Evolutionary conservation across 192 early-diverging fungal genomes (phyloP).

Genomic region (Ambispora gerdemannii): DNA sequence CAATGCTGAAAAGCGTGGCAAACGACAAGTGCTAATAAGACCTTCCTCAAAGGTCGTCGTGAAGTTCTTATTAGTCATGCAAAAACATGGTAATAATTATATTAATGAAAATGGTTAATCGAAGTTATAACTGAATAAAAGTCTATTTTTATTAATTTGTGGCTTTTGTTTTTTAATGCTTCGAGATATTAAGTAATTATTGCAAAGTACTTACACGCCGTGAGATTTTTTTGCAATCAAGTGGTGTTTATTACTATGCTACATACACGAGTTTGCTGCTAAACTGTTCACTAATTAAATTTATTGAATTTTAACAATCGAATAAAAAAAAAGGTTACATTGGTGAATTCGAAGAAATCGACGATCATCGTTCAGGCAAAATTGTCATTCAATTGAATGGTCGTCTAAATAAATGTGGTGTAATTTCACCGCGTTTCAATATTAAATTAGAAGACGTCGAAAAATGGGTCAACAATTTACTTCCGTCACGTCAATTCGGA

Average conservation of each 20-base stretch:
- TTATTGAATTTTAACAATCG: slow-evolving; percentile 1
- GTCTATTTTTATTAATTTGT: slow-evolving; percentile 44
- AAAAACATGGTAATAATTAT: slow-evolving; percentile 78
- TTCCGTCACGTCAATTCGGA: slow-evolving; percentile 99
- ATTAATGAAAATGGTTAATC: slow-evolving; percentile 29
- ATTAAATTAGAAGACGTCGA: slow-evolving; percentile 92
- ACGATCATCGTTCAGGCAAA: slow-evolving; percentile 97
- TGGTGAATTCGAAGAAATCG: slow-evolving; percentile 98
- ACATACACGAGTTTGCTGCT: background rate
- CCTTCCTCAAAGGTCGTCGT: slow-evolving; percentile 98
- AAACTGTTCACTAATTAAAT: background rate
- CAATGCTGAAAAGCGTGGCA: slow-evolving; percentile 98
- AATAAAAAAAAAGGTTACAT: slow-evolving; percentile 74
- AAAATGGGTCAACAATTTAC: slow-evolving; percentile 94
- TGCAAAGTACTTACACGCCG: slow-evolving; percentile 52
- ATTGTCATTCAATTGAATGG: slow-evolving; percentile 98
- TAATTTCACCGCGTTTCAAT: slow-evolving; percentile 98
- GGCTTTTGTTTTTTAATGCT: slow-evolving; percentile 71
- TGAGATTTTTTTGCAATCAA: background rate
- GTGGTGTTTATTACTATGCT: slow-evolving; percentile 24
- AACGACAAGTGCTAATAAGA: slow-evolving; percentile 96
- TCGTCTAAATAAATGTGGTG: slow-evolving; percentile 99
- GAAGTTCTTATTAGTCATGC: slow-evolving; percentile 99
- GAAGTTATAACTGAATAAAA: slow-evolving; percentile 74
- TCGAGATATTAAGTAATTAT: slow-evolving; percentile 53